A percentile compares a stretch with the other conserved stretches of the same genome.
phyloP scores from a whole-genome alignment of 805 yeast genomes.

The Barnettozyma vustinii region DNA sequence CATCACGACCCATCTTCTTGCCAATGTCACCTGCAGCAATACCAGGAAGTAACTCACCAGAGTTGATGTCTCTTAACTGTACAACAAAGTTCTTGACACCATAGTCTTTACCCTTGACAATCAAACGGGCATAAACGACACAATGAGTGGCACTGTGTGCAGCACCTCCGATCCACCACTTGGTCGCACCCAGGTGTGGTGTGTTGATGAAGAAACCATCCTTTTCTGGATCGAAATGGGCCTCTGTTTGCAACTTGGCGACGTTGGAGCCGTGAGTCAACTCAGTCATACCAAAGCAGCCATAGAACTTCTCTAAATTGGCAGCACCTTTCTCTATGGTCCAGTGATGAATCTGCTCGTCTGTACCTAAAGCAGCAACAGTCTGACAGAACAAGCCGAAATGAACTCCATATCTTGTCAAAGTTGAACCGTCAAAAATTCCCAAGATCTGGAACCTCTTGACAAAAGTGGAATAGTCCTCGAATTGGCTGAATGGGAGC shows the following conservation, averaged over 20 bases:
- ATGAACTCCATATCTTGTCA: conserved; percentile 84
- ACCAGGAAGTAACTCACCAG: conserved; percentile 67
- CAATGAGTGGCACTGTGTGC: conserved; percentile 91
- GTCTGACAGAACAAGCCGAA: conserved; percentile 77
- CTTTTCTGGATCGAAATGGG: conserved; percentile 59
- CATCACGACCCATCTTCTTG: conserved; percentile 92
- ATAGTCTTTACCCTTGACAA: conserved; percentile 76
- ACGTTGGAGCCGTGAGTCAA: conserved; percentile 91
- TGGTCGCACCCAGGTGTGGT: conserved; percentile 88
- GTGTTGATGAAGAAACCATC: conserved; percentile 75
- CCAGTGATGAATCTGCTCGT: conserved; percentile 81
- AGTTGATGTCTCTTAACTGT: conserved; percentile 76
- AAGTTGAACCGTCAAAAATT: conserved; percentile 69
- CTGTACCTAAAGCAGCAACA: conserved; percentile 80
- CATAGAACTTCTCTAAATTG: conserved; percentile 53
- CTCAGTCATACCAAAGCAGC: conserved; percentile 93
- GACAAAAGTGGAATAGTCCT: conserved; percentile 37
- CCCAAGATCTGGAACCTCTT: conserved; percentile 52
- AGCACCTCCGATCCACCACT: conserved; percentile 99
- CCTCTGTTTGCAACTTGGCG: conserved; percentile 85
- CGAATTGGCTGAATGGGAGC: conserved; percentile 47
- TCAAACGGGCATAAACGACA: conserved; percentile 75
- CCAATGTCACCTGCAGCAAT: conserved; percentile 88
- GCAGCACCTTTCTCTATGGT: conserved; percentile 58
- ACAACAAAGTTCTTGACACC: conserved; percentile 95